These are phyloP conservation scores for Gastrodia elata DNA, from an alignment of 106 monocot genomes.

Conservation along the genomic window DNA sequence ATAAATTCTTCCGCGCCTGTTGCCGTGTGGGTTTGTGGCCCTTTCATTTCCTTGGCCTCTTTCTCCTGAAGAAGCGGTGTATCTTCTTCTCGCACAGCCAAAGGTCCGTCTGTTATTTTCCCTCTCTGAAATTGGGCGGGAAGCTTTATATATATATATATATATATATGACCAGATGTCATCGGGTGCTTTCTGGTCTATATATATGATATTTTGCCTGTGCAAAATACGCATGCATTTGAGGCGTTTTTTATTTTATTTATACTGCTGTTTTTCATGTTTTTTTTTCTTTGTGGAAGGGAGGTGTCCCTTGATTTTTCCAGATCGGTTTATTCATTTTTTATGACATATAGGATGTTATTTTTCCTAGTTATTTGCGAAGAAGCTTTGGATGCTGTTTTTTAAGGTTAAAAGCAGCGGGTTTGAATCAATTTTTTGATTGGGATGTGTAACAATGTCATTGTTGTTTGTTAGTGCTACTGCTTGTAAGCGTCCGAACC, in stretches of 20 bases:
- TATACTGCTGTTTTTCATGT: too few species aligned
- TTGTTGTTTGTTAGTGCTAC: neutral
- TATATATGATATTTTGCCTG: constrained; percentile 1
- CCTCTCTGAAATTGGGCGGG: neutral
- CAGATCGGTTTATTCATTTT: neutral
- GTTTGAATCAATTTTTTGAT: neutral
- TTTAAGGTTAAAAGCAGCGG: neutral
- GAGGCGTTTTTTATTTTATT: constrained; percentile 3
- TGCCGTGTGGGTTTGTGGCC: too few species aligned
- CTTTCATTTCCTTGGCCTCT: too few species aligned
- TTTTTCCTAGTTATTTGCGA: too few species aligned
- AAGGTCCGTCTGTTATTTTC: neutral
- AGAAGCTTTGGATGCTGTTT: neutral
- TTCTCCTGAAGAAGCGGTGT: too few species aligned
- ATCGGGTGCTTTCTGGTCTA: constrained; percentile 3
- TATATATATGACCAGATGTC: neutral
- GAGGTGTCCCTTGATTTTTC: constrained; percentile 5
- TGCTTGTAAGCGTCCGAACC: neutral
- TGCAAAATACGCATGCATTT: neutral
- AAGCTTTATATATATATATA: constrained; percentile 1
- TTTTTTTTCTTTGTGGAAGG: constrained; percentile 4
- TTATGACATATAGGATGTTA: constrained; percentile 1
- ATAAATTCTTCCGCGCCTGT: neutral
- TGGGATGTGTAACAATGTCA: too few species aligned
- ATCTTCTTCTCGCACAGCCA: neutral